These are phyloP conservation scores for Penicillium sp. DNA, from an alignment of 2,329 filamentous ascomycete genomes.

Conservation along the genomic window DNA sequence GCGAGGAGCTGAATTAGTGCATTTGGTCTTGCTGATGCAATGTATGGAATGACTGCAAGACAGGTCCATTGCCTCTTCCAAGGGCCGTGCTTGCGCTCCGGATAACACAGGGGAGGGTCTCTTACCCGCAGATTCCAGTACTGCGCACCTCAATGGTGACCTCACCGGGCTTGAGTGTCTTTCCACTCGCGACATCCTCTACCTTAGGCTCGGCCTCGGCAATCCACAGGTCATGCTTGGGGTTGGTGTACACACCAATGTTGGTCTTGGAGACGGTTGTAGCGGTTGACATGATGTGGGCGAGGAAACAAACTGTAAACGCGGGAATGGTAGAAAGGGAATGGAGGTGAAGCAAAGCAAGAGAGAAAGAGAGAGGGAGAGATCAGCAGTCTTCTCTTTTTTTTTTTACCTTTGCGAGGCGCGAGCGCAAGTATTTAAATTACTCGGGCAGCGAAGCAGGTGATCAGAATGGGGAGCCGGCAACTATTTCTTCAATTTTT, in stretches of 20 bases:
- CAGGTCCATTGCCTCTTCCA: not conserved
- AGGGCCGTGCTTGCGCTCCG: no score
- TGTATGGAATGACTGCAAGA: not conserved
- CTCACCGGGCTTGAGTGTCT: slow-evolving; percentile 75
- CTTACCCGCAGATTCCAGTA: slow-evolving; percentile 92
- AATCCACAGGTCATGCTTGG: slow-evolving; percentile 88
- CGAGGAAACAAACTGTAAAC: not conserved
- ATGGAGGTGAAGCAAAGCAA: slow-evolving; percentile 10
- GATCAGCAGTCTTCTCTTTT: not conserved
- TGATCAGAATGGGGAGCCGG: slow-evolving; percentile 5
- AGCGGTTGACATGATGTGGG: slow-evolving; percentile 35
- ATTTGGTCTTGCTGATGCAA: not conserved
- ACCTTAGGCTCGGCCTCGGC: slow-evolving; percentile 74
- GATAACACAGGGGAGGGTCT: slow-evolving; percentile 8
- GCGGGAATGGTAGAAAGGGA: slow-evolving; percentile 2
- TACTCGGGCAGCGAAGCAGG: slow-evolving; percentile 1
- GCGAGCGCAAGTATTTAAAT: slow-evolving; percentile 7
- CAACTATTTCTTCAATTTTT: not conserved
- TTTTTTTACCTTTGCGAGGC: not conserved
- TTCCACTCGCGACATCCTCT: slow-evolving; percentile 71
- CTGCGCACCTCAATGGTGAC: slow-evolving; percentile 88
- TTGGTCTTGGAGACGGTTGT: slow-evolving; percentile 70
- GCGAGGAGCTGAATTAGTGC: not conserved
- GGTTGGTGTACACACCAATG: slow-evolving; percentile 96
- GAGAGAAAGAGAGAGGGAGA: slow-evolving; percentile 7